Evolutionary conservation across 768 basidiomycete genomes (phyloP), one percentile per base, ranked within the genome.

Genomic region (Filobasidium wieringae): DNA sequence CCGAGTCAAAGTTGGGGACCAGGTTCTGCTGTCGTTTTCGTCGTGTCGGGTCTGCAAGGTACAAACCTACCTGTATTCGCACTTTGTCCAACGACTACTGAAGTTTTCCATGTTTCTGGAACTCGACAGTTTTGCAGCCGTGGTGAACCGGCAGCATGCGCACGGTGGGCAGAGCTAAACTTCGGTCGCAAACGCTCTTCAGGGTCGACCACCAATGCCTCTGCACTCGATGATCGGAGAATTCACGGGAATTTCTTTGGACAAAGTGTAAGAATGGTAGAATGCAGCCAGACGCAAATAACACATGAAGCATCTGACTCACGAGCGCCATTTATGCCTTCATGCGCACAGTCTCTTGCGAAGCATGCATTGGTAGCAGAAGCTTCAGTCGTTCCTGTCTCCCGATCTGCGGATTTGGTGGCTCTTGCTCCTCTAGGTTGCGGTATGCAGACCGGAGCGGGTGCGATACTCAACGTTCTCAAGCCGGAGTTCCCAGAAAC

Each of bases 401-500:
- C 45, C 7, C 50, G 41, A 37, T 45, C 37, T 14, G 26, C 47
- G 29, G 56, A 57, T 19, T 47, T 57, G 30, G 51, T 51, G 27
- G 24, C 39, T 3, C 51, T 49, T 40, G 56, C 56, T 14, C 56
- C 56, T 4, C 45, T 57, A 3, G 56, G 56, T 15, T 57, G 56
- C 22, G 56, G 56, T 17, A 57, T 57, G 56, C 56, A 57, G 33
- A 57, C 56, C 6, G 56, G 56, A 7, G 43, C 56, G 3, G 56
- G 56, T 15, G 56, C 56, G 15, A 26, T 57, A 6, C 51, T 57
- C 47, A 57, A 57, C 49, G 39, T 36, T 8, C 56, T 57, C 33
- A 49, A 51, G 27, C 56, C 56, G n/a, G n/a, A n/a, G n/a, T n/a
- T n/a, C 7, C 26, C 49, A 19, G 2, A 45, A 0, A 27, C 34